Base-by-base conservation (phyloP, 176 grass and related monocot species). In the Thinopyrum elongatum region DNA sequence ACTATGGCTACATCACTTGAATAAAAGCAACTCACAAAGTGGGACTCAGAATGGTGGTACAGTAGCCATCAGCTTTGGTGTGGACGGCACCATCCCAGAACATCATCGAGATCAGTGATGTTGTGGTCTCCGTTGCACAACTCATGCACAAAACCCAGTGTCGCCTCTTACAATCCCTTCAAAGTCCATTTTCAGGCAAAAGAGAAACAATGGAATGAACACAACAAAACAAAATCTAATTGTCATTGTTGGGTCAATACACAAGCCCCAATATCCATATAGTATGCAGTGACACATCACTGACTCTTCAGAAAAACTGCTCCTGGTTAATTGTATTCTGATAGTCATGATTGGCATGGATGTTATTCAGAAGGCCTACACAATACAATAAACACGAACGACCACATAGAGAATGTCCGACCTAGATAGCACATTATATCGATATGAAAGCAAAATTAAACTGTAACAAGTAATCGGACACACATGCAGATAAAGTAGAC, bases 371-470 rank as follows among this genome's bases (percentile, higher is more conserved):
- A 76, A 97, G 88, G 21, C 64, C 90, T 93, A 33, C 90, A 97
- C 19, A n/a, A 70, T n/a, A 97, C 19, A n/a, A 70, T n/a, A 38
- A 70, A 21, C 88, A 94, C 74, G 25, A 97, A 74, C n/a, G 90
- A 97, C 79, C 91, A 97, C 41, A 97, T 17, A 33, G 31, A 92
- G 79, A 94, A 97, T 38, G 92, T 97, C 13, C 95, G 92, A 82
- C 92, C 92, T 97, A 88, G 34, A 85, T 22, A 76, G 21, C 36
- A n/a, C 33, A 82, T 23, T 71, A 59, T 78, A 74, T 3, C 30
- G 7, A 35, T 14, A 21, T 10, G 68, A 41, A 28, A 39, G 31
- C 7, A 46, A 65, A 13, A 15, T 64, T 21, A 25, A 46, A 12
- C 4, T 21, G 55, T 77, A 79, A 65, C 2, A 1, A 64, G 42